A percentile compares a stretch with the other conserved stretches of the same genome.
These are phyloP conservation scores for Rosa rugosa DNA, from an alignment of 306 rosid genomes.

Conservation along the genomic window DNA sequence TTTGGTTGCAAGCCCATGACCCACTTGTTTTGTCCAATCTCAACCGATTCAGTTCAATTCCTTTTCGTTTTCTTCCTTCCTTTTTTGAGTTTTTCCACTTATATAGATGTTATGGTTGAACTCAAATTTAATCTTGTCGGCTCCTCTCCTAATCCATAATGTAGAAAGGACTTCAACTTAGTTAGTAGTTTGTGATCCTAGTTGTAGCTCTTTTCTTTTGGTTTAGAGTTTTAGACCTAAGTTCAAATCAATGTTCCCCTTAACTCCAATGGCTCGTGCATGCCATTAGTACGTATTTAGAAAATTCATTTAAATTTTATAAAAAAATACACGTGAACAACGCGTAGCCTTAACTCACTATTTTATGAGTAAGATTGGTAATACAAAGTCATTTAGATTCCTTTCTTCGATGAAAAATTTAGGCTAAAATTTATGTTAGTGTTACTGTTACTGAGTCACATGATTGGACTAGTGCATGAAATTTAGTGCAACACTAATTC, in stretches of 20 bases:
- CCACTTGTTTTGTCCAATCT: conserved; percentile 73
- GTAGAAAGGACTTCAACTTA: background rate
- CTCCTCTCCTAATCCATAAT: background rate
- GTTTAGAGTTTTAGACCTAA: background rate
- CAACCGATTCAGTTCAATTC: background rate
- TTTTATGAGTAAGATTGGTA: too few relatives aligned
- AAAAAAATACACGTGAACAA: too few relatives aligned
- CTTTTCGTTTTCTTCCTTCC: background rate
- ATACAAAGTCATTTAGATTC: background rate
- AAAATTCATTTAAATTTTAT: too few relatives aligned
- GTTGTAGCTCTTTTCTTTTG: background rate
- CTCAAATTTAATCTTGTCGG: background rate
- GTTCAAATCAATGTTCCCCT: too few relatives aligned
- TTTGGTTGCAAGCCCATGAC: conserved; percentile 42
- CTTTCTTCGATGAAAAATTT: too few relatives aligned
- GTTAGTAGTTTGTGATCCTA: background rate
- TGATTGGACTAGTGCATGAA: too few relatives aligned
- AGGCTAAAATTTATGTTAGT: background rate
- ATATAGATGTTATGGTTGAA: background rate
- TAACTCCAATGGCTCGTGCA: too few relatives aligned
- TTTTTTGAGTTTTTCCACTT: background rate
- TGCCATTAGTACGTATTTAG: too few relatives aligned
- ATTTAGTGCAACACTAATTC: too few relatives aligned
- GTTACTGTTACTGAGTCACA: background rate
- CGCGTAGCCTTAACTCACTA: too few relatives aligned